Base-by-base conservation (phyloP, 2,329 filamentous ascomycete species). In the Colletotrichum tropicicola region DNA sequence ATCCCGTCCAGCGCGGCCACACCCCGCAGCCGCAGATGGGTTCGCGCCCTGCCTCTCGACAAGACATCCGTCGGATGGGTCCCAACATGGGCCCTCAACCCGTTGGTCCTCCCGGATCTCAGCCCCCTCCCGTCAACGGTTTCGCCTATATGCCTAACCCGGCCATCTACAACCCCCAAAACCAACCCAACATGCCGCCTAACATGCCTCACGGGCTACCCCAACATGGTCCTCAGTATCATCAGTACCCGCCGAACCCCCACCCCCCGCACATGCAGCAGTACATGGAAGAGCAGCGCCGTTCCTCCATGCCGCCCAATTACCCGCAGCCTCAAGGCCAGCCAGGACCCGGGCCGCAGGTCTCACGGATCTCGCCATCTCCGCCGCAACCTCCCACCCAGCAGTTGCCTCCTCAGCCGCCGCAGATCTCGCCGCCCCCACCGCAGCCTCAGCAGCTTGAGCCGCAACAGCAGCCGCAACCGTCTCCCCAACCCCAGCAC, bases 121-220 rank as follows among this genome's bases (percentile, higher is more conserved):
- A 75, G 27, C 65, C 87, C 70, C 83, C 88, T 27, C 83, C 84
- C 27, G 81, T 86, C 65, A 92, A 91, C 72, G 92, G 88, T 58
- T 97, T 92, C 77, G 87, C 91, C 4, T 98, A 94, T 74, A 93
- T 97, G 83, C 89, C 92, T 3, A 94, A 96, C 68, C 92, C 92
- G 39, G 88, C 92, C 32, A 93, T 97, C 70, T 97, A 97, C 78
- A 93, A 93, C 72, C 89, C 88, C 9, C 91, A 84, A 65, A 80
- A 79, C 56, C 74, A 80, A 60, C 72, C 80, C 32, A 78, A 76
- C 43, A 79, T 82, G 71, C 80, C 76, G 47, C 73, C 73, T 35
- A 73, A 72, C 64, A 74, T 77, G 65, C 71, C 77, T 27, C 82
- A 83, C 57, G 73, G 71, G 45, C 72, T 80, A 64, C 75, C 76